phyloP scores from a whole-genome alignment of 768 basidiomycete species.

The Cystobasidium tubakii region DNA sequence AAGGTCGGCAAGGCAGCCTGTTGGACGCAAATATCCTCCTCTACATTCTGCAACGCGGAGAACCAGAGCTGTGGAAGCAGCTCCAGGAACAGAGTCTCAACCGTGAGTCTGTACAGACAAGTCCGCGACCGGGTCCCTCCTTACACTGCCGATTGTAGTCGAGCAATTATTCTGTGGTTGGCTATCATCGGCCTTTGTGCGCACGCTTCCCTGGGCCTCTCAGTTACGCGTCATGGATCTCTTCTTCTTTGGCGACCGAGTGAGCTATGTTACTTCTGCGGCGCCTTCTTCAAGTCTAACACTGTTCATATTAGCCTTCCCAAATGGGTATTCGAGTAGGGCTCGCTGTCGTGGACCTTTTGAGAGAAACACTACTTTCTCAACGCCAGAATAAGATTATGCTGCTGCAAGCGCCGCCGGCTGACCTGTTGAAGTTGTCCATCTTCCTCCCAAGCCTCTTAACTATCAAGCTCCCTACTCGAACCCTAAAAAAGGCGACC shows the following conservation, averaged over 20 bases:
- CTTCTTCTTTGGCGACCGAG: not conserved
- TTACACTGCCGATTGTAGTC: not conserved
- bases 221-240: constrained; percentile 4
- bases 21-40: constrained; percentile 18
- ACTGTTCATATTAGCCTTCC: not conserved
- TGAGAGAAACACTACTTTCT: constrained; percentile 25
- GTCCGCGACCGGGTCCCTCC: not conserved
- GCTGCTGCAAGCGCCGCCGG: constrained; percentile 3
- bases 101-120: not conserved
- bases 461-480: constrained; percentile 26
- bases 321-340: constrained; percentile 35
- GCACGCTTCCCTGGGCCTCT: constrained; percentile 26
- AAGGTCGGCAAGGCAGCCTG: not conserved
- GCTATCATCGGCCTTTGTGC: constrained; percentile 28
- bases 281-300: not conserved
- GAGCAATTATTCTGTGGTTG: not conserved
- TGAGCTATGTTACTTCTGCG: not conserved
- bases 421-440: constrained; percentile 11
- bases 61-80: not conserved
- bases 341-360: constrained; percentile 35
- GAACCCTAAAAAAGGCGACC: constrained; percentile 7
- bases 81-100: not conserved
- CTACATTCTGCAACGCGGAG: constrained; percentile 11
- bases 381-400: not conserved
- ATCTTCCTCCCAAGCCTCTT: constrained; percentile 28